A percentile compares a stretch with the other conserved stretches of the same genome.
Conservation (phyloP, 2,329 filamentous ascomycete species). For the Aspergillus aculeatus region DNA sequence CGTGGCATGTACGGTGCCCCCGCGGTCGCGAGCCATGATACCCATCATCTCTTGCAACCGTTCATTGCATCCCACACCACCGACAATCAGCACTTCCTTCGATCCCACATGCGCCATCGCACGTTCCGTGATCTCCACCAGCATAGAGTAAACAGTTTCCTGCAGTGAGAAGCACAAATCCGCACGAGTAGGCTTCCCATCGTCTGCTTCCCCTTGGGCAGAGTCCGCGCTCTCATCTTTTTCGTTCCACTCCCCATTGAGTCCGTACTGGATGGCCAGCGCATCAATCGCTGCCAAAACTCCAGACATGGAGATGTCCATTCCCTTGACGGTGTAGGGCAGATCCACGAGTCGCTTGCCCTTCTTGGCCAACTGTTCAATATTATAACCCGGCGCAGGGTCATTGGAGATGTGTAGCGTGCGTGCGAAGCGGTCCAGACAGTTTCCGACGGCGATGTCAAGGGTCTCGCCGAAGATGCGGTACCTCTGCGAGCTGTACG, state of each 20-base stretch:
- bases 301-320: constrained; percentile 96
- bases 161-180: constrained; percentile 94
- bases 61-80: constrained; percentile 93
- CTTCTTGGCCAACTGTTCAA: constrained; percentile 85
- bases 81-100: constrained; percentile 87
- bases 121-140: constrained; percentile 96
- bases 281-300: constrained; percentile 82
- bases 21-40: constrained; percentile 82
- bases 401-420: constrained; percentile 91
- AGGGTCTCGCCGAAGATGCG: constrained; percentile 97
- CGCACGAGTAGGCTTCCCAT: constrained; percentile 62
- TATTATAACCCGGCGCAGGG: constrained; percentile 95
- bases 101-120: constrained; percentile 98
- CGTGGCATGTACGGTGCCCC: constrained; percentile 88
- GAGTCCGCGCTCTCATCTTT: constrained; percentile 34
- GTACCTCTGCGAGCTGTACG: constrained; percentile 90
- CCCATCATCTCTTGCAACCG: constrained; percentile 98
- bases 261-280: constrained; percentile 59
- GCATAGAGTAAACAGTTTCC: constrained; percentile 93
- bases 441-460: constrained; percentile 97
- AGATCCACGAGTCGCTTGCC: constrained; percentile 74
- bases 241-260: constrained; percentile 43
- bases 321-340: constrained; percentile 95
- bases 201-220: constrained; percentile 30
- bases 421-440: constrained; percentile 90